Evolutionary conservation across 768 basidiomycete species (phyloP), one percentile per base, ranked within the genome.

Genomic region (Chalciporus chontae): DNA sequence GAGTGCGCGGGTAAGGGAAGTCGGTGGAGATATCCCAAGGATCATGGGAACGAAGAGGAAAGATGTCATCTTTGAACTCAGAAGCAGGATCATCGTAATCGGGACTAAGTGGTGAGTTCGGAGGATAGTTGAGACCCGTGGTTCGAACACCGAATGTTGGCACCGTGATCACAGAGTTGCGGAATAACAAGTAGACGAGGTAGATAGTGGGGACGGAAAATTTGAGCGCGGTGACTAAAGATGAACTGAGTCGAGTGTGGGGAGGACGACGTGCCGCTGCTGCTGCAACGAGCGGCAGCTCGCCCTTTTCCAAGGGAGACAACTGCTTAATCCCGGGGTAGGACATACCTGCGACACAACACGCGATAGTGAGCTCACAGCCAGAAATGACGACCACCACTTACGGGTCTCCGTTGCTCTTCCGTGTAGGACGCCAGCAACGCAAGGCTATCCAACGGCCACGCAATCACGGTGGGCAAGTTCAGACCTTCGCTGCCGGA

Each of bases 21-120:
- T 87, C 82, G 18, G 84, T 86, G 18, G 85, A 87, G 52, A 88
- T 87, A 59, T 88, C 86, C 84, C 85, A 89, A 7, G 67, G 55
- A 17, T 71, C 64, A 6, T 69, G 69, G 34, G 74, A 73, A 29
- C 84, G 83, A 21, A 85, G 65, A 18, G 86, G 86, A 72, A 79
- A 89, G 23, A 81, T 60, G 51, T 87, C 66, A 50, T 78, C 77
- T 57, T 70, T 69, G 72, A 78, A 77, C 19, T 71, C 67, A 38
- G 67, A 68, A 24, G 72, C 71, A 6, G 72, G 73, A 40, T 73
- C 65, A 38, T 68, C 66, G 15, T 46, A 18, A 31, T 55, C 37
- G 23, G 43, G 36, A 40, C 50, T 37, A 17, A 47, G 43, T 15
- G 50, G 39, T 31, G 50, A 55, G 24, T 32, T 24, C 14, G 51